Evolutionary conservation across 805 yeast genomes (phyloP).

Genomic region (Candida boleticola): DNA sequence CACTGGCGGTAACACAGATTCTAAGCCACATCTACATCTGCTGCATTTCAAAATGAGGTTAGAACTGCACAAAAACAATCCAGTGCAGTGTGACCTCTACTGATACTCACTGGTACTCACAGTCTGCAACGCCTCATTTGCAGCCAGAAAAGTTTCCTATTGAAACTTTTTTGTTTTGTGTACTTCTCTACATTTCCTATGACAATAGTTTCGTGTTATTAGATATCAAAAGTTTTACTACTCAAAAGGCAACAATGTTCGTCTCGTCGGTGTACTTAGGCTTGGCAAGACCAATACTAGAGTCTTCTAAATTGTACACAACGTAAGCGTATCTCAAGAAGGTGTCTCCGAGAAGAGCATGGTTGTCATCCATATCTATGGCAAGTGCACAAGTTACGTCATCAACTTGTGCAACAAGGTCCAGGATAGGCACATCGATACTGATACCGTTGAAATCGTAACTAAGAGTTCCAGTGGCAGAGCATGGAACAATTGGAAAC

Average conservation of each 20-base stretch:
- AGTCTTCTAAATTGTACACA: slow-evolving; percentile 14
- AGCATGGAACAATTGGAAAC: slow-evolving; percentile 12
- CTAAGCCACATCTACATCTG: too few species aligned
- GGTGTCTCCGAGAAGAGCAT: slow-evolving; percentile 11
- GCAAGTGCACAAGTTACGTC: neutral
- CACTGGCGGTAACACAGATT: too few species aligned
- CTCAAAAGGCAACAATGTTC: slow-evolving; percentile 2
- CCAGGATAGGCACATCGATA: slow-evolving; percentile 14
- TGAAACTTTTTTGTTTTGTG: too few species aligned
- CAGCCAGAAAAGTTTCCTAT: too few species aligned
- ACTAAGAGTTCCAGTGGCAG: neutral
- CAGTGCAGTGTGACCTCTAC: too few species aligned
- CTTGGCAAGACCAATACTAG: slow-evolving; percentile 14
- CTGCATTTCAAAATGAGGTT: too few species aligned
- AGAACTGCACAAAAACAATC: too few species aligned
- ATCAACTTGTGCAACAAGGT: neutral
- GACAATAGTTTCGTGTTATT: too few species aligned
- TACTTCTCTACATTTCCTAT: too few species aligned
- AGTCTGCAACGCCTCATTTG: too few species aligned
- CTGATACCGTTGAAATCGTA: slow-evolving; percentile 16
- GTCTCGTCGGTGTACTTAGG: slow-evolving; percentile 7
- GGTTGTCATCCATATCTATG: neutral
- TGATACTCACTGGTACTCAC: too few species aligned
- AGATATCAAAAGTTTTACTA: too few species aligned
- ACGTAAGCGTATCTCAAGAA: slow-evolving; percentile 17